Evolutionary conservation across 331 rosid genomes (phyloP).

Genomic region (Pyracantha coccinea): DNA sequence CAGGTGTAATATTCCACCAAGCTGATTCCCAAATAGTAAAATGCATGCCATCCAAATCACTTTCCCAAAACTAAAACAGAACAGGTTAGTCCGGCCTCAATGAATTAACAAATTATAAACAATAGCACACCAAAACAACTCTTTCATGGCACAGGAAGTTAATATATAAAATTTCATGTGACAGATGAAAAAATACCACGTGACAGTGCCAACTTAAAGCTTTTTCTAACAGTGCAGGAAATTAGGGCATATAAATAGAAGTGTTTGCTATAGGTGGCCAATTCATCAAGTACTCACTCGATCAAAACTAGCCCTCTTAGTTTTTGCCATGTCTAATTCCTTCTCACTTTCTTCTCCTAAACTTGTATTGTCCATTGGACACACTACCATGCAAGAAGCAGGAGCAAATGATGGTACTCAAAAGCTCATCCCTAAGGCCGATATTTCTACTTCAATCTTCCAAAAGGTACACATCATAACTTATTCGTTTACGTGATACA

Average conservation of each 20-base stretch:
- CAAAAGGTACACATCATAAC: constrained; percentile 25
- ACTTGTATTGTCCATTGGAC: constrained; percentile 5
- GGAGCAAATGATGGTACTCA: not conserved
- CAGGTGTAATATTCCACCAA: not conserved
- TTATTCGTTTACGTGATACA: not conserved
- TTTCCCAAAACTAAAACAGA: not conserved
- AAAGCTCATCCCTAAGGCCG: not conserved
- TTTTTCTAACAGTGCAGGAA: not conserved
- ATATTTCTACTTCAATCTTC: constrained; percentile 24
- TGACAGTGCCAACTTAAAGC: not conserved
- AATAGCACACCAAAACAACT: not conserved
- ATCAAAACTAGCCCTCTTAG: not conserved
- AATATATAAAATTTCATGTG: not conserved
- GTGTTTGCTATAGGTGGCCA: not conserved
- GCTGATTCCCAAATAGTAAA: not conserved
- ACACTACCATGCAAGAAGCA: constrained; percentile 11
- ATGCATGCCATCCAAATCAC: not conserved
- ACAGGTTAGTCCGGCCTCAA: not conserved
- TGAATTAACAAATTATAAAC: not conserved
- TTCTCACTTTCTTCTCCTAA: constrained; percentile 16
- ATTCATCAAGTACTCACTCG: not conserved
- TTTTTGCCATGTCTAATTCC: constrained; percentile 24
- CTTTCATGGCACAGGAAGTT: not conserved
- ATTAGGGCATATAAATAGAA: not conserved
- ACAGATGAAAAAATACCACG: not conserved